Evolutionary conservation across 345 rosid species (phyloP).

Genomic region (Abelmoschus esculentus): DNA sequence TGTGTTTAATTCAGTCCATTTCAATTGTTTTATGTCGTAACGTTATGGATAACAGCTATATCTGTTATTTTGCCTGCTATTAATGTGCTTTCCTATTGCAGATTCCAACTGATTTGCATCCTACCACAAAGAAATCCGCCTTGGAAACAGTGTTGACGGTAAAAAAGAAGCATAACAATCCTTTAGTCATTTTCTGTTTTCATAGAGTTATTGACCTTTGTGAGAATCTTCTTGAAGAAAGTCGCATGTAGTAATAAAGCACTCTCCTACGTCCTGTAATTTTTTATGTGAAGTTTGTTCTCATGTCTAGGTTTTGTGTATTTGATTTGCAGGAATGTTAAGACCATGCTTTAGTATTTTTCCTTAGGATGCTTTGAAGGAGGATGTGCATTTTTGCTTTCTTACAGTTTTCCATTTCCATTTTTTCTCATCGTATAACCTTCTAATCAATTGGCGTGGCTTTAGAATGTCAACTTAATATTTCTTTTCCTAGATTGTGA

Average conservation of each 20-base stretch:
- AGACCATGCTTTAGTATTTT: background rate
- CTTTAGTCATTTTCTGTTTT: background rate
- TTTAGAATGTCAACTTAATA: background rate
- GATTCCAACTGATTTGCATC: constrained; percentile 99
- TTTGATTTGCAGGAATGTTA: background rate
- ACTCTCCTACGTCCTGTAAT: background rate
- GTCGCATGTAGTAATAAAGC: background rate
- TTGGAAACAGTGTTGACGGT: constrained; percentile 99
- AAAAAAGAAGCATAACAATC: constrained; percentile 12
- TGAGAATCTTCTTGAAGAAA: background rate
- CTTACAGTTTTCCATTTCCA: background rate
- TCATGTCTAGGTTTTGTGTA: background rate
- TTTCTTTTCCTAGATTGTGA: background rate
- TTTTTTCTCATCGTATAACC: background rate
- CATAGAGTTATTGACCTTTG: background rate
- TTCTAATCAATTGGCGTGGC: background rate
- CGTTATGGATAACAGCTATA: background rate
- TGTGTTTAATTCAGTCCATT: background rate
- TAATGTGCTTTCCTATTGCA: constrained; percentile 24
- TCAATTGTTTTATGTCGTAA: background rate
- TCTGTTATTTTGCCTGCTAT: background rate
- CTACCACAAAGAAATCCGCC: constrained; percentile 80
- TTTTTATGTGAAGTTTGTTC: background rate
- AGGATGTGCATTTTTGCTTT: background rate
- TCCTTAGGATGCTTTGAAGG: background rate